Base-by-base conservation (phyloP, 2,329 filamentous ascomycete species). In the Ceratocystis harringtonii region DNA sequence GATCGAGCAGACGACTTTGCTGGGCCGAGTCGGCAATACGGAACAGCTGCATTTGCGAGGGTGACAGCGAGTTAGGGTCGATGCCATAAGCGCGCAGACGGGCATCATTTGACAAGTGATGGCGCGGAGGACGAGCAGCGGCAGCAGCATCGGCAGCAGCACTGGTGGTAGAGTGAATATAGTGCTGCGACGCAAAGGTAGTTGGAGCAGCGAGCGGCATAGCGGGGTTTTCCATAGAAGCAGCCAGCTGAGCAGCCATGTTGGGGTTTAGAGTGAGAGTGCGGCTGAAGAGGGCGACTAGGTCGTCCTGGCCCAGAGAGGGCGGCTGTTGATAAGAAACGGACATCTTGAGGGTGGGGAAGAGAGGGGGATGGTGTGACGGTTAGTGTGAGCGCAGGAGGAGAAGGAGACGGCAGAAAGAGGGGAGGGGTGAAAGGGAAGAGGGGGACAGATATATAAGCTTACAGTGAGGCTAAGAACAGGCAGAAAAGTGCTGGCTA, bases 31-130 rank as follows among this genome's bases (percentile, higher is more conserved):
- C 85, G 63, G 89, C 90, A 68, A 86, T 84, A 69, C 83, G 83
- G 78, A 95, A 95, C 50, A 96, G 83, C 67, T 88, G 81, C 63
- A 92, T 75, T 73, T 96, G 91, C 3, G 86, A 86, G 4, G 84
- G 80, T 12, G 88, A 88, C 57, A 96, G 81, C 25, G 82, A 78
- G 7, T 78, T 73, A 2, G 87, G 82, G 72, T 95, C 83, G 70
- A 96, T 84, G 69, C 85, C 85, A 72, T 91, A 80, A 69, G 82
- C 80, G 32, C 78, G 73, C 12, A 92, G 78, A 19, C 89, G 79
- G 15, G 78, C 77, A 69, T 87, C 82, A 6, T 82, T 67, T 44
- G 66, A 67, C 25, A 67, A 28, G 61, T 67, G 66, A 30, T 65
- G 63, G n/a, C 63, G 61, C 28, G 61, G 61, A 12, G 61, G 19